Base-by-base conservation (phyloP, 1,284 basidiomycete species). In the Amylostereum chailletii region DNA sequence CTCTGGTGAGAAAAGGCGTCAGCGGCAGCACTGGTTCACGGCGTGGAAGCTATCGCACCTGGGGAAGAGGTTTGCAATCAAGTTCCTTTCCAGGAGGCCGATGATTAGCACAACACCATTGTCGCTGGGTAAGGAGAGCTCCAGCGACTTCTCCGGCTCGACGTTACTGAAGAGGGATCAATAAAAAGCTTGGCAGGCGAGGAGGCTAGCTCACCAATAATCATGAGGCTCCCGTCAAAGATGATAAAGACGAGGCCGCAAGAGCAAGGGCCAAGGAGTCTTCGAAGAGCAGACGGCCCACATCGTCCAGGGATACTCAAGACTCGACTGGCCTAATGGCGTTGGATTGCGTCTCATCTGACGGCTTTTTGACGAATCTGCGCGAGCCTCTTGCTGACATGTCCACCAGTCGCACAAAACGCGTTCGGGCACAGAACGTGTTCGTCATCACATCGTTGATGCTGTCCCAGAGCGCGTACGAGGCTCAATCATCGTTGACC, bases 51-150 rank as follows among this genome's bases (percentile, higher is more conserved):
- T 37, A n/a, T 42, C 48, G n/a, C n/a, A 60, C 60, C 60, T 53
- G 5, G 60, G 60, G 55, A 61, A 61, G 26, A 61, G 47, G 48
- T 61, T 61, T 5, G 60, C 54, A 3, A 58, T 58, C 4, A 59
- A 51, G 40, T 45, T 51, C 32, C 60, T 50, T 19, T 58, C 52
- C 32, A 81, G 66, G 64, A 81, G 78, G 4, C 63, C 60, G 11
- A 71, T 75, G 34, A 67, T 66, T 41, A 74, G 63, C n/a, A 67
- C 66, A 4, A 72, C 60, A 4, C 71, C 71, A 31, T 65, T 62
- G 49, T 74, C 71, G 55, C 79, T 78, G 1, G 69, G 64, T 10
- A 76, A 76, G 65, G 74, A 76, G 60, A 72, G 78, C 58, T 79
- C 76, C 56, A 74, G 67, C 31, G 66, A 72, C 56, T 77, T 77